phyloP scores from a whole-genome alignment of 2,329 filamentous ascomycete genomes.

The Camptophora hylomeconis region DNA sequence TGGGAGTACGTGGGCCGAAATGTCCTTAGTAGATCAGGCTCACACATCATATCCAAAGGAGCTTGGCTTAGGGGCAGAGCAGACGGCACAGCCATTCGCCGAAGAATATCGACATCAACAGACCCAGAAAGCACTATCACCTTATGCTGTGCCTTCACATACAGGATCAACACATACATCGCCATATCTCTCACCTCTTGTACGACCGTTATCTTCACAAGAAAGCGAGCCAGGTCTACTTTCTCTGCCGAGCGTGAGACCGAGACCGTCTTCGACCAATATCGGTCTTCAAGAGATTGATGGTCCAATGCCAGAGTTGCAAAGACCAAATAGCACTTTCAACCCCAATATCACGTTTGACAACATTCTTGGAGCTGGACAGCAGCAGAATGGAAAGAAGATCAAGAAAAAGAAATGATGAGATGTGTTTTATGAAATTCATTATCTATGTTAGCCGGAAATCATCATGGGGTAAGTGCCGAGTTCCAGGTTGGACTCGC shows the following conservation, averaged over 20 bases:
- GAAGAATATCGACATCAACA: conserved; percentile 14
- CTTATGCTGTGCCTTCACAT: conserved; percentile 5
- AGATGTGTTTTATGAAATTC: too few relatives aligned
- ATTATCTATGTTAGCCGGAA: too few relatives aligned
- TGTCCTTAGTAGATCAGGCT: too few relatives aligned
- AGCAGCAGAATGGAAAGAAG: conserved; percentile 24
- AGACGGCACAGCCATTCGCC: too few relatives aligned
- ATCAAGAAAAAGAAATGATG: conserved; percentile 16
- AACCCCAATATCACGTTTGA: conserved; percentile 38
- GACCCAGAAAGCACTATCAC: conserved; percentile 2
- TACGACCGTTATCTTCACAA: conserved; percentile 24
- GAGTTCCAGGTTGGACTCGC: too few relatives aligned
- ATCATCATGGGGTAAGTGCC: too few relatives aligned
- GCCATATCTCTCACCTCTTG: conserved; percentile 19
- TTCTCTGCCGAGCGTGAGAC: conserved; percentile 24
- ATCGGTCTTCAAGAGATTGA: conserved; percentile 33
- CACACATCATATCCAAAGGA: too few relatives aligned
- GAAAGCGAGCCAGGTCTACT: conserved; percentile 21
- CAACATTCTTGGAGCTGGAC: conserved; percentile 30
- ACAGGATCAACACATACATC: conserved; percentile 14
- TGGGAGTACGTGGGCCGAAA: conserved; percentile 47
- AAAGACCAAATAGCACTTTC: conserved; percentile 27
- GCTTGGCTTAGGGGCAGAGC: too few relatives aligned
- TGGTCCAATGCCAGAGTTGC: conserved; percentile 26
- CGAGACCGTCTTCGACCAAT: conserved; percentile 30